phyloP scores from a whole-genome alignment of 106 monocot species.

The Cymbidium sinense region DNA sequence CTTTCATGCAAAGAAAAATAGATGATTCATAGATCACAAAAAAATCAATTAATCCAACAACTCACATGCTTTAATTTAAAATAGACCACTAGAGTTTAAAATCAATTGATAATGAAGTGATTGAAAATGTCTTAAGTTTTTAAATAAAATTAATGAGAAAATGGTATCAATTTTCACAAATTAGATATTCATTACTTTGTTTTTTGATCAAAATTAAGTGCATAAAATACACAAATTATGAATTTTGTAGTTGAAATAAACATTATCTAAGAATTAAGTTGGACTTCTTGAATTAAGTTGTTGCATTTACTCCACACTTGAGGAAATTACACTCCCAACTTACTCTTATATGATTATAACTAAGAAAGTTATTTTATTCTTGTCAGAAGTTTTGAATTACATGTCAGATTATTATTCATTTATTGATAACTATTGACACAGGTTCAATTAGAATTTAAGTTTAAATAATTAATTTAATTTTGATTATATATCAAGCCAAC shows the following conservation, averaged over 20 bases:
- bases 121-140: no score
- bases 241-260: no score
- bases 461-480: background rate
- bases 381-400: background rate
- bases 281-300: background rate
- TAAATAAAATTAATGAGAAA: no score
- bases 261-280: background rate
- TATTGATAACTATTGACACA: background rate
- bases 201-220: background rate
- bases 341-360: background rate
- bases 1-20: background rate
- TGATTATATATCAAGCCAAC: background rate
- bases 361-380: background rate
- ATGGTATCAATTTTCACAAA: background rate
- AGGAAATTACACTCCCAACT: background rate
- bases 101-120: no score
- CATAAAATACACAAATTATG: background rate
- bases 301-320: background rate
- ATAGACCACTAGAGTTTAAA: no score
- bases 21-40: background rate
- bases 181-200: background rate
- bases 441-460: background rate
- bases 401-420: background rate
- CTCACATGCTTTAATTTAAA: background rate
- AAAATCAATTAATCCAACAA: background rate